Evolutionary conservation across 2,329 filamentous ascomycete genomes (phyloP), one percentile per base, ranked within the genome.

Genomic region (Thelonectria olida): DNA sequence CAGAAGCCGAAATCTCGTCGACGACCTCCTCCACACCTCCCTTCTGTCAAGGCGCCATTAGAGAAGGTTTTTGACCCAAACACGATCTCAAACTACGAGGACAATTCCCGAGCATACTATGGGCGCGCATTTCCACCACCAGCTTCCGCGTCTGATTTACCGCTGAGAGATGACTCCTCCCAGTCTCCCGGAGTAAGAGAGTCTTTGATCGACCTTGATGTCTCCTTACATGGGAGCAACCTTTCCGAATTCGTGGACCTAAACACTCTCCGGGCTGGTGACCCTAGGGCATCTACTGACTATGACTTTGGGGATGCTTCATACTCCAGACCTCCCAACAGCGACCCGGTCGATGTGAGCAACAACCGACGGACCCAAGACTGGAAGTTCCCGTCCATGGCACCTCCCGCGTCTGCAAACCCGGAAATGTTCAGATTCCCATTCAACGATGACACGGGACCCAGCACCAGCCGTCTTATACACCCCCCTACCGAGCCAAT

Each of bases 51-150:
- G 64, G 86, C 81, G 9, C 88, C 88, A 0, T 74, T 90, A 4
- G 87, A 90, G 65, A 89, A 88, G 63, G 79, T 90, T 0, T 90
- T 90, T 69, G 88, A 90, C 60, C 87, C 87, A 5, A 87, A 89
- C 70, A 89, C 88, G 0, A 83, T 88, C 31, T 86, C 86, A 2
- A 88, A 83, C 62, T 90, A 90, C 63, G 83, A 88, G 22, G 87
- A 90, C 61, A 89, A 90, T 63, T 87, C 86, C 17, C 80, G 85
- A 27, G 80, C 79, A 39, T 88, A 89, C 67, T 90, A 90, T 67
- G 84, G 85, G 17, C 78, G 76, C 31, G 75, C 75, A 0, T 77
- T 81, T 23, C 78, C 79, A 2, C 75, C 78, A 1, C 75, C 75
- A 1, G 64, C 62, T 15, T 74, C 74, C 1, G 61, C 68, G 23